Evolutionary conservation across 2,329 filamentous ascomycete species (phyloP), one percentile per base, ranked within the genome.

Genomic region (Fusarium continuum): DNA sequence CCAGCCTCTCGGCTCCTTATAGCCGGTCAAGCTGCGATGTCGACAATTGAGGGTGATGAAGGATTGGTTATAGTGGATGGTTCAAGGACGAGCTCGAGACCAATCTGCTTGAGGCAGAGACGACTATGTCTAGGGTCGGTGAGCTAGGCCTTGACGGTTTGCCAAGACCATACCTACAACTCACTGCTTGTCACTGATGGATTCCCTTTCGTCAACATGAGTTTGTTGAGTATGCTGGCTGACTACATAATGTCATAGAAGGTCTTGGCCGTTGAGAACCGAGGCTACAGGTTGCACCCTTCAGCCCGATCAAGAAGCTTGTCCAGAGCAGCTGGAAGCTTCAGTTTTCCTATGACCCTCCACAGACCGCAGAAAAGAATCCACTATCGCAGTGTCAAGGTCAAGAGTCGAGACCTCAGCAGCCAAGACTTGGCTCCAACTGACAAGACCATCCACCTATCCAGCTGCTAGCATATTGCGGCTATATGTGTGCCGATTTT

Each of bases 1-100:
- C 59, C 65, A 70, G 68, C 64, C 67, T 70, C 69, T 71, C 69
- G 69, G 69, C 69, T 71, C 57, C 56, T 70, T 68, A 65, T 71
- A 70, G 66, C 69, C 69, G 69, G 67, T 55, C 50, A 44, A 68
- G 57, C 45, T 64, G 55, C 59, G 59, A 71, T 64, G 55, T 64
- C 46, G 56, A 63, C 48, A 56, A 56, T 64, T 61, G 44, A 63
- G 52, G 47, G 40, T 60, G 60, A 63, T 68, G 44, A 28, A 61
- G 64, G 45, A n/a, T n/a, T n/a, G n/a, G 43, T 35, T 44, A 31
- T 51, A 22, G 32, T 43, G 41, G 40, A 35, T 61, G 52, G 55
- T 54, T 47, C 51, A 44, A 60, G 49, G 41, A 64, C 44, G 29
- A 47, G 49, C 34, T 56, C 49, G 40, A 56, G 47, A 45, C 65